phyloP scores from a whole-genome alignment of 2,329 filamentous ascomycete species.

The Cercospora zeina region DNA sequence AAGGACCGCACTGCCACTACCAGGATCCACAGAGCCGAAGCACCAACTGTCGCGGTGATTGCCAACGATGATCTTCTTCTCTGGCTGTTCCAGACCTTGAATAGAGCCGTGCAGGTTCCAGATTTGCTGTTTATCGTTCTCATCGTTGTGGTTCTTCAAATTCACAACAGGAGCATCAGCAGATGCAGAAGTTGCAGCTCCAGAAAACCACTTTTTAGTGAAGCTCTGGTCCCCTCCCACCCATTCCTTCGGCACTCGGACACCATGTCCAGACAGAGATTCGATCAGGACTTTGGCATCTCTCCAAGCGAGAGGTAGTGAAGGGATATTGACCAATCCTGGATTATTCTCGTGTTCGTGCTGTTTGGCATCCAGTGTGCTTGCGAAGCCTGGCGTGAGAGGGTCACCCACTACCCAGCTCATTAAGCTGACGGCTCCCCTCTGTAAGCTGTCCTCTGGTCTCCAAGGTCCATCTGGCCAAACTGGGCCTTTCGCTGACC shows the following conservation, averaged over 20 bases:
- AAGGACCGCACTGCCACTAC: conserved; percentile 86
- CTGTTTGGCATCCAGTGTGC: conserved; percentile 64
- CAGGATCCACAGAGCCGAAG: conserved; percentile 81
- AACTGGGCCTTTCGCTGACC: conserved; percentile 61
- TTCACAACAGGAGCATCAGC: conserved; percentile 64
- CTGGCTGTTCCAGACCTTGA: conserved; percentile 74
- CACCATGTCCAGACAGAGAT: conserved; percentile 72
- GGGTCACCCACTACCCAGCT: conserved; percentile 86
- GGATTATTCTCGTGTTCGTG: conserved; percentile 68
- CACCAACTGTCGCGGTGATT: conserved; percentile 94
- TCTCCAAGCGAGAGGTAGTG: conserved; percentile 83
- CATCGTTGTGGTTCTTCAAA: conserved; percentile 83
- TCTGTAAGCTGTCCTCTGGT: conserved; percentile 78
- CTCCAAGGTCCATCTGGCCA: conserved; percentile 78
- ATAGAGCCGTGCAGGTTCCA: conserved; percentile 91
- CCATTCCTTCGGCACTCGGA: conserved; percentile 70
- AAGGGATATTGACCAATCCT: conserved; percentile 80
- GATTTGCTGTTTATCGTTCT: conserved; percentile 76
- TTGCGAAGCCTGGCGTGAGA: conserved; percentile 85
- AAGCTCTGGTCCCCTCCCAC: conserved; percentile 68
- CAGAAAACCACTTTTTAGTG: conserved; percentile 75
- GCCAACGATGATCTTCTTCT: conserved; percentile 84
- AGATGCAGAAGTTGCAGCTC: conserved; percentile 40
- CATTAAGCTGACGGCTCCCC: conserved; percentile 76
- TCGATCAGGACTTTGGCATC: conserved; percentile 80